Evolutionary conservation across 345 rosid genomes (phyloP).

Genomic region (Syzygium aqueum): DNA sequence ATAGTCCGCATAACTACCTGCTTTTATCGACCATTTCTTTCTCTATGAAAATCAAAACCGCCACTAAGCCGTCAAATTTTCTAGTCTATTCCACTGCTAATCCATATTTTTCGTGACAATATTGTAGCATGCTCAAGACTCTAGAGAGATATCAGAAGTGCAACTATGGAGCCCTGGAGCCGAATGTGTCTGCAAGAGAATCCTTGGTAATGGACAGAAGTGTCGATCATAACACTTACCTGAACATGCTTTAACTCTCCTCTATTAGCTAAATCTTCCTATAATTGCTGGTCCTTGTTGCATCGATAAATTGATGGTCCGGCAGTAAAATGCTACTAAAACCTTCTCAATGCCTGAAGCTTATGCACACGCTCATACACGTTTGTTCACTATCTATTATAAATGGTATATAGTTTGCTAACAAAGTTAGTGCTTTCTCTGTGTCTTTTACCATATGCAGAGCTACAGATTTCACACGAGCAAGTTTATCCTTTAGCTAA

Average conservation of each 20-base stretch:
- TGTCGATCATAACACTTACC: background rate
- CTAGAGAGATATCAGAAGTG: conserved; percentile 97
- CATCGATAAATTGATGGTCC: too few species aligned
- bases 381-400: background rate
- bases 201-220: conserved; percentile 47
- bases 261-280: background rate
- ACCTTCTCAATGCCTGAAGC: background rate
- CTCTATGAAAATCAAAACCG: background rate
- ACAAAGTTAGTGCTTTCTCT: background rate
- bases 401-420: background rate
- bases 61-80: background rate
- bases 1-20: background rate
- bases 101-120: background rate
- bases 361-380: background rate
- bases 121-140: conserved; percentile 69
- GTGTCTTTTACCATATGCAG: background rate
- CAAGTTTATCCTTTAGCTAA: background rate
- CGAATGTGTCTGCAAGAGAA: conserved; percentile 73
- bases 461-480: background rate
- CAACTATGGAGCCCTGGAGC: conserved; percentile 85
- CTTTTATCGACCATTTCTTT: background rate
- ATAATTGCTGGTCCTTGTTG: background rate
- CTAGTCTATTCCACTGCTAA: background rate
- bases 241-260: background rate
- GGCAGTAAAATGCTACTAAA: too few species aligned